Evolutionary conservation across 805 yeast genomes (phyloP), one percentile per base, ranked within the genome.

Genomic region (Kodamaea sagamina): DNA sequence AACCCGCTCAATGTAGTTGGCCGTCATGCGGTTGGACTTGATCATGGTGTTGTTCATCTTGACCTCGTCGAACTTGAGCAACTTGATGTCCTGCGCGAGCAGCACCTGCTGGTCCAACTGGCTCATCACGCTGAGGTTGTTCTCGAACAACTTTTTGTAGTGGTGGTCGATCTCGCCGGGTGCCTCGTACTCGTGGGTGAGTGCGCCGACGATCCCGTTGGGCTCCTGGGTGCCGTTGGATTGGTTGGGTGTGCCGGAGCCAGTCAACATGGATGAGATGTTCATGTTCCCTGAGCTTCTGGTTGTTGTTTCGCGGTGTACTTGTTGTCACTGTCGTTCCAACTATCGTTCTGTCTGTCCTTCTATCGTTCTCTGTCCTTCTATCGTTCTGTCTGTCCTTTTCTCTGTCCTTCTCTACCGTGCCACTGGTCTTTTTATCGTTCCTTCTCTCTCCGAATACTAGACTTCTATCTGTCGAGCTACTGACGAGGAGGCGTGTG

Each of bases 241-340:
- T 19, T 21, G 26, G 18, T 34, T 19, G 15, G 25, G 25, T 25
- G 28, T 36, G 27, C 44, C 48, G 32, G 34, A 39, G 13, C 45
- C 45, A 44, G 68, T 58, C 52, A 65, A 57, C 62, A 65, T 65
- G 19, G 68, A 63, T 11, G 68, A 63, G 34, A 65, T 64, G 48
- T 65, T 62, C 70, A 65, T 65, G 15, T 8, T 21, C 24, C 8
- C 8, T 21, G 24, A 8, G 6, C 24, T 21, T 21, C 24, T 21
- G 24, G 8, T 21, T 21, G 8, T 21, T 6, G 24, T 21, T n/a
- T n/a, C n/a, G n/a, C n/a, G n/a, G n/a, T n/a, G n/a, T n/a, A n/a
- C n/a, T n/a, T n/a, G n/a, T n/a, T n/a, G n/a, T n/a, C n/a, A n/a
- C n/a, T n/a, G n/a, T n/a, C n/a, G n/a, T n/a, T n/a, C n/a, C n/a